These are phyloP conservation scores for Trypanosoma congolense DNA, from an alignment of 208 protist species.

Conservation along the genomic window DNA sequence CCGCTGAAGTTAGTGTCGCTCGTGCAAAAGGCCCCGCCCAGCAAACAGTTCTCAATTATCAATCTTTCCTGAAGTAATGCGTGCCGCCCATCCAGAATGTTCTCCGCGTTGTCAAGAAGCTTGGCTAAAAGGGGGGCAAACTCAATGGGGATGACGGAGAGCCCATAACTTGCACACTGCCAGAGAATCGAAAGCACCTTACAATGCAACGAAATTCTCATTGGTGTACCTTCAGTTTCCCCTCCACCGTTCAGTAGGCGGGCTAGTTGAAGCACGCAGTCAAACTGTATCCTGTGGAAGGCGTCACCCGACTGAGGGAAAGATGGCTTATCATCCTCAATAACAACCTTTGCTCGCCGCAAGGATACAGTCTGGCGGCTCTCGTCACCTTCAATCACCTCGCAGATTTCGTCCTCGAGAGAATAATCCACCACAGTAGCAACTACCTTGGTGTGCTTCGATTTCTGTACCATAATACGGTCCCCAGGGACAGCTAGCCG, in stretches of 20 bases:
- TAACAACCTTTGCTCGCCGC: slow-evolving; percentile 48
- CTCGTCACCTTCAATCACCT: slow-evolving; percentile 53
- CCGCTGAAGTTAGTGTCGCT: background rate
- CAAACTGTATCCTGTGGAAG: slow-evolving; percentile 31
- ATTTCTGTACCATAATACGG: slow-evolving; percentile 40
- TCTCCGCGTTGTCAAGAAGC: slow-evolving; percentile 16
- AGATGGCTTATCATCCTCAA: slow-evolving; percentile 30
- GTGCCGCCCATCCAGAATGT: slow-evolving; percentile 7
- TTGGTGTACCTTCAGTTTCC: slow-evolving; percentile 10
- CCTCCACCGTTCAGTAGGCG: slow-evolving; percentile 10
- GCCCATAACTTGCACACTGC: slow-evolving; percentile 29
- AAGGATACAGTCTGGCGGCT: slow-evolving; percentile 47
- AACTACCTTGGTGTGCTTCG: slow-evolving; percentile 29
- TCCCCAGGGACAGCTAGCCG: slow-evolving; percentile 75
- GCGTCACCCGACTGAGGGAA: slow-evolving; percentile 34
- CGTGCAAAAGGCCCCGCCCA: slow-evolving; percentile 4
- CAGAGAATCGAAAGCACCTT: slow-evolving; percentile 53
- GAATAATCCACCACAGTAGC: slow-evolving; percentile 47
- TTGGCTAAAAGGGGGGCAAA: slow-evolving; percentile 16
- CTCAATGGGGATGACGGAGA: slow-evolving; percentile 10
- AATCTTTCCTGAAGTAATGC: slow-evolving; percentile 17
- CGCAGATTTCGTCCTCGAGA: slow-evolving; percentile 60
- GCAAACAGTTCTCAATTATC: slow-evolving; percentile 25
- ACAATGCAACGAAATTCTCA: slow-evolving; percentile 28
- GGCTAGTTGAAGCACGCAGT: slow-evolving; percentile 29